Evolutionary conservation across 169 alveolate species (phyloP).

Genomic region (Ichthyophthirius multifiliis): DNA sequence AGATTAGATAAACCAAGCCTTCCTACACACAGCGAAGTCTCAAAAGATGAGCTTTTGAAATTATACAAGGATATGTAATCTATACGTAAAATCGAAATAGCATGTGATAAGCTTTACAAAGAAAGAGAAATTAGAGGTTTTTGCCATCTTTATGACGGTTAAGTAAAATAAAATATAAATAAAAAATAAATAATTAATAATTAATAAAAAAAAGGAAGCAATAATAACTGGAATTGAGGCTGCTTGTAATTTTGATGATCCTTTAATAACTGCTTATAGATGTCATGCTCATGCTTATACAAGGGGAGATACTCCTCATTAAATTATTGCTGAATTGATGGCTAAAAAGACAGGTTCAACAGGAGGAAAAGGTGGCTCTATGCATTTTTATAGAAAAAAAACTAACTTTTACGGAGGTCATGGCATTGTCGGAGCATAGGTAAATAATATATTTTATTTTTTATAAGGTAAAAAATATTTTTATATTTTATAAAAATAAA

Average conservation of each 20-base stretch:
- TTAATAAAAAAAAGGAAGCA: conserved; percentile 66
- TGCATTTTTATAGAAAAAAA: conserved; percentile 85
- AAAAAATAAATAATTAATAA: not conserved
- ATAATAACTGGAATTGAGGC: conserved; percentile 84
- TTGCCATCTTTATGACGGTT: conserved; percentile 86
- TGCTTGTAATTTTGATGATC: conserved; percentile 78
- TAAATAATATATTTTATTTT: not conserved
- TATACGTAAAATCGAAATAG: conserved; percentile 83
- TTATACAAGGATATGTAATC: conserved; percentile 80
- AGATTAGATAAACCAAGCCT: conserved; percentile 1
- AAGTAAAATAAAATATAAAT: not conserved
- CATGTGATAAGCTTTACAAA: conserved; percentile 84
- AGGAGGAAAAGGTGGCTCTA: conserved; percentile 90
- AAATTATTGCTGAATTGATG: conserved; percentile 86
- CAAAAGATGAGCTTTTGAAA: conserved; percentile 65
- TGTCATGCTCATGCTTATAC: conserved; percentile 87
- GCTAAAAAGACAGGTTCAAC: conserved; percentile 86
- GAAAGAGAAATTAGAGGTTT: conserved; percentile 84
- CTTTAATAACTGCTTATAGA: conserved; percentile 86
- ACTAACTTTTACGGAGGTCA: conserved; percentile 87
- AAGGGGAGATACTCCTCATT: conserved; percentile 81
- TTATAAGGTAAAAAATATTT: not conserved
- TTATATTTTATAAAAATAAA: not conserved
- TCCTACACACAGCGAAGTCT: conserved; percentile 53
- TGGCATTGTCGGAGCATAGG: conserved; percentile 89